Evolutionary conservation across 164 flowering plant genomes (phyloP).

Genomic region (Dillenia turbinata): DNA sequence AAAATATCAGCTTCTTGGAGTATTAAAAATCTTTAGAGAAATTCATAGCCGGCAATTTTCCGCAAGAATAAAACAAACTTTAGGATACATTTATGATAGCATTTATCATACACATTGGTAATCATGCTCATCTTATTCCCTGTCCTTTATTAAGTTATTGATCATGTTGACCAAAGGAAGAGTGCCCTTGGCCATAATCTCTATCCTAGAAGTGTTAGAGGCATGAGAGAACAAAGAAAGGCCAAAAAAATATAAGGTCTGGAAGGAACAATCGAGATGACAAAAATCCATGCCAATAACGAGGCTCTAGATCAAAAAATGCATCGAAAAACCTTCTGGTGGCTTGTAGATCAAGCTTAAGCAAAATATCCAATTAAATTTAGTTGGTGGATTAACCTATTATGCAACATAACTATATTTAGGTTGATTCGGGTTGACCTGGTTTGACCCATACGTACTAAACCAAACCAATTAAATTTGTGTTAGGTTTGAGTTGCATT

Average conservation of each 20-base stretch:
- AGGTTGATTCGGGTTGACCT: too few relatives aligned
- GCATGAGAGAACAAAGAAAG: slow-evolving; percentile 83
- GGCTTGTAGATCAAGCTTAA: slow-evolving; percentile 75
- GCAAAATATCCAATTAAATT: slow-evolving; percentile 73
- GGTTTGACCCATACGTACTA: too few relatives aligned
- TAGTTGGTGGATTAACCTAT: too few relatives aligned
- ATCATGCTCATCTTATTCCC: slow-evolving; percentile 27
- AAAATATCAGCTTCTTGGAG: too few relatives aligned
- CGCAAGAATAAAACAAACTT: neutral
- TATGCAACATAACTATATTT: too few relatives aligned
- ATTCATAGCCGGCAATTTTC: neutral
- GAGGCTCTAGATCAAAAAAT: slow-evolving; percentile 85
- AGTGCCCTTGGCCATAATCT: slow-evolving; percentile 93
- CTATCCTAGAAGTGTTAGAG: slow-evolving; percentile 74
- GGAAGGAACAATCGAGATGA: slow-evolving; percentile 86
- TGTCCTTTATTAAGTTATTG: slow-evolving; percentile 61
- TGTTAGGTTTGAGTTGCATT: too few relatives aligned
- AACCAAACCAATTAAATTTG: too few relatives aligned
- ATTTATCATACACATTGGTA: slow-evolving; percentile 8
- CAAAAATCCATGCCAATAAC: slow-evolving; percentile 92
- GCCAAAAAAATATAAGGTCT: slow-evolving; percentile 74
- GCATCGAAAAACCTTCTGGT: slow-evolving; percentile 89
- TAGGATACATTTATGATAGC: slow-evolving; percentile 4
- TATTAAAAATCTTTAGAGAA: too few relatives aligned
- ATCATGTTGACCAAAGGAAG: slow-evolving; percentile 74